phyloP scores from a whole-genome alignment of 2,329 filamentous ascomycete species.

The Mycogone perniciosa region DNA sequence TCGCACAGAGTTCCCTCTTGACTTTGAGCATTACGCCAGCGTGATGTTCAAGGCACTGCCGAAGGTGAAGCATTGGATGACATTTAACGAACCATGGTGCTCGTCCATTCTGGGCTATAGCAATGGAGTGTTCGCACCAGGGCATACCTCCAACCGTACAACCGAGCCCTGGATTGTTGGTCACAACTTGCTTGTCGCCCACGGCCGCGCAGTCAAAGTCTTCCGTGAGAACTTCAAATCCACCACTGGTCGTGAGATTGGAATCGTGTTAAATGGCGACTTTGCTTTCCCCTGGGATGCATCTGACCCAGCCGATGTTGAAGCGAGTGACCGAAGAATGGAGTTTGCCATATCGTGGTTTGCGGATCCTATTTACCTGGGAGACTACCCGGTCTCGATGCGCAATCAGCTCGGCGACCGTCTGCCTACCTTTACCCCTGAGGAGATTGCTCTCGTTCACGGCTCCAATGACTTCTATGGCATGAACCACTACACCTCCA shows the following conservation, averaged over 20 bases:
- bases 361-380: constrained; percentile 79
- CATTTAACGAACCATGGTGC: constrained; percentile 88
- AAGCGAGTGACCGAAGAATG: constrained; percentile 72
- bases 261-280: constrained; percentile 83
- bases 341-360: constrained; percentile 89
- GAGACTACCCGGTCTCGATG: constrained; percentile 80
- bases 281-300: constrained; percentile 79
- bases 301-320: constrained; percentile 65
- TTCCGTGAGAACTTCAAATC: constrained; percentile 79
- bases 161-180: constrained; percentile 79
- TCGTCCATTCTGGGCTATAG: constrained; percentile 74
- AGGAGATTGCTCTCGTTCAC: constrained; percentile 66
- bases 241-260: constrained; percentile 66
- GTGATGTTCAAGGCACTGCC: constrained; percentile 68
- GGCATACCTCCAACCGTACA: constrained; percentile 68
- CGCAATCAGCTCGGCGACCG: constrained; percentile 70
- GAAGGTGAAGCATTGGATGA: constrained; percentile 83
- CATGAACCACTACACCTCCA: constrained; percentile 90
- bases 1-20: constrained; percentile 73
- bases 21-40: constrained; percentile 74
- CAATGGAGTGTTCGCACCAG: constrained; percentile 71
- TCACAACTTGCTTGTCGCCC: constrained; percentile 73
- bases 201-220: constrained; percentile 72
- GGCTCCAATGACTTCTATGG: constrained; percentile 93
- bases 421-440: constrained; percentile 65